phyloP scores from a whole-genome alignment of 225 moss, liverwort and hornwort species.

The Neckera pumila region DNA sequence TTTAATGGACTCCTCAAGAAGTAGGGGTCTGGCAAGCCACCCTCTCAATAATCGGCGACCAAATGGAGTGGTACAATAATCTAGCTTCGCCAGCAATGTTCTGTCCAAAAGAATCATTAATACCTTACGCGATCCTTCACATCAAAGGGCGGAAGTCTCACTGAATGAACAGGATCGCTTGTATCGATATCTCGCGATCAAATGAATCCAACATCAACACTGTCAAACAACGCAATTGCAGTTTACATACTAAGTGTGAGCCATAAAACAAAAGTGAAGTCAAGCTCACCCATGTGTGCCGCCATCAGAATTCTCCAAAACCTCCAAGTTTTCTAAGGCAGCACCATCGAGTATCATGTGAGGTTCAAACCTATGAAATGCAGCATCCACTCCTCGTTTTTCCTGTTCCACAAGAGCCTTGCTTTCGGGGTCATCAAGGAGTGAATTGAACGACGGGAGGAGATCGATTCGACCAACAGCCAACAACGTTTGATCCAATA shows the following conservation, averaged over 20 bases:
- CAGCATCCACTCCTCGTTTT: slow-evolving; percentile 1
- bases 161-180: background rate
- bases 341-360: slow-evolving; percentile 87
- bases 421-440: slow-evolving; percentile 25
- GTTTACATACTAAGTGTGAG: background rate
- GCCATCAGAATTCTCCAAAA: slow-evolving; percentile 80
- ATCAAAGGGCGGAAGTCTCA: background rate
- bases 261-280: background rate
- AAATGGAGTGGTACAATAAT: slow-evolving; percentile 76
- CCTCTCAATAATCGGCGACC: slow-evolving; percentile 77
- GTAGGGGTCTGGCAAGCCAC: slow-evolving; percentile 89
- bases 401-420: slow-evolving; percentile 9
- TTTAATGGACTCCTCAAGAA: slow-evolving; percentile 60
- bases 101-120: slow-evolving; percentile 25
- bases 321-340: slow-evolving; percentile 85
- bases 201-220: background rate
- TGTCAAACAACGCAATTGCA: background rate
- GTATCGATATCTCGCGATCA: background rate
- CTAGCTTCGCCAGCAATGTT: slow-evolving; percentile 71
- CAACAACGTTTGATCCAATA: slow-evolving; percentile 65
- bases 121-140: background rate
- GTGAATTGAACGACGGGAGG: slow-evolving; percentile 54
- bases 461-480: slow-evolving; percentile 61
- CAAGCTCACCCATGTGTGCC: slow-evolving; percentile 70
- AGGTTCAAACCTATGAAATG: slow-evolving; percentile 28